These are phyloP conservation scores for Dendrobium huoshanense DNA, from an alignment of 106 monocot species.

Conservation along the genomic window DNA sequence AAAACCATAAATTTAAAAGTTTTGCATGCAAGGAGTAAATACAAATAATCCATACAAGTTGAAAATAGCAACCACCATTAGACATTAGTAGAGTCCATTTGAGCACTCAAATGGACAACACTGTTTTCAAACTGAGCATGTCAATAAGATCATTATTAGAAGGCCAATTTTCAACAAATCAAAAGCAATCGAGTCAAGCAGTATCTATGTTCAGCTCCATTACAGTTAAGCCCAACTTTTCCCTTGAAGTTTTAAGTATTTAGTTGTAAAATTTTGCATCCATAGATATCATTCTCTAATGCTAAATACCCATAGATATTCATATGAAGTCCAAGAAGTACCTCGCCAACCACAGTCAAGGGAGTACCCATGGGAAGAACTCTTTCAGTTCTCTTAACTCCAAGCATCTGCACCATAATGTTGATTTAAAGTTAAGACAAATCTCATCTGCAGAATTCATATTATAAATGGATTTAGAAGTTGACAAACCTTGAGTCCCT, in stretches of 20 bases:
- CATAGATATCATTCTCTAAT: neutral
- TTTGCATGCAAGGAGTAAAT: neutral
- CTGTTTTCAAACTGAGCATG: too few relatives aligned
- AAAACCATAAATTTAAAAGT: neutral
- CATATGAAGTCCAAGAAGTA: constrained; percentile 21
- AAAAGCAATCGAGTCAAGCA: neutral
- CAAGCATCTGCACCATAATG: constrained; percentile 70
- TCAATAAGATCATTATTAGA: too few relatives aligned
- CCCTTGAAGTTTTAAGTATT: neutral
- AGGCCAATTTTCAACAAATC: too few relatives aligned
- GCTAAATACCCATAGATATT: neutral
- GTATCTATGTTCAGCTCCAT: neutral
- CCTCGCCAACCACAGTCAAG: constrained; percentile 97
- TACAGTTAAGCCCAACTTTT: neutral
- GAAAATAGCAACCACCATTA: neutral
- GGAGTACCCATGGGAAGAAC: constrained; percentile 89
- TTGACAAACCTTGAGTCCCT: constrained; percentile 83
- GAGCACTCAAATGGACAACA: too few relatives aligned
- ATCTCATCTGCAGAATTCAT: neutral
- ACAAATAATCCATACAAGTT: neutral
- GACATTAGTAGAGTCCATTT: too few relatives aligned
- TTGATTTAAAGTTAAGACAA: neutral
- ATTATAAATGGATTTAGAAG: constrained; percentile 3
- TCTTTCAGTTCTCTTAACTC: constrained; percentile 76
- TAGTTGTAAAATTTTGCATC: neutral